A percentile compares a stretch with the other conserved stretches of the same genome.
These are phyloP conservation scores for Sporothrix phasma DNA, from an alignment of 2,329 filamentous ascomycete species.

Conservation along the genomic window DNA sequence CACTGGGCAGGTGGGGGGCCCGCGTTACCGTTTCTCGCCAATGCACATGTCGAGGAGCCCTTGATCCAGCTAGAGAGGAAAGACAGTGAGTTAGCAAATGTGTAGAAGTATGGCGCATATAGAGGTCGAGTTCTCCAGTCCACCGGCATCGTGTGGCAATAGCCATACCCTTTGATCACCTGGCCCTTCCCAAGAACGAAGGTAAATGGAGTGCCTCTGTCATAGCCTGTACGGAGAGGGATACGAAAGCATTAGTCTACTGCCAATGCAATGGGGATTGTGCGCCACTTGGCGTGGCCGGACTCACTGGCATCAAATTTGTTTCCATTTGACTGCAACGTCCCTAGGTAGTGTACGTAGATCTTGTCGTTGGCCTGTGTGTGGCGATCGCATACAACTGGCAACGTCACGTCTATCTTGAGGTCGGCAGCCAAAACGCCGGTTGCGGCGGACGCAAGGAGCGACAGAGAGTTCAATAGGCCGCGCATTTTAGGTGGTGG, in stretches of 20 bases:
- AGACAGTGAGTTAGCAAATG: slow-evolving; percentile 13
- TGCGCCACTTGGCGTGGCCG: not conserved
- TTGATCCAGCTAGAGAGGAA: slow-evolving; percentile 59
- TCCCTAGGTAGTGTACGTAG: slow-evolving; percentile 81
- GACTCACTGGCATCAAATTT: slow-evolving; percentile 69
- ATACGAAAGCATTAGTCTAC: not conserved
- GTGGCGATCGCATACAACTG: slow-evolving; percentile 71
- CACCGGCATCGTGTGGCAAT: not conserved
- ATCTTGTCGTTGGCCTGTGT: slow-evolving; percentile 67
- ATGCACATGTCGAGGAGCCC: slow-evolving; percentile 90
- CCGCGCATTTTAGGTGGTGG: slow-evolving; percentile 36
- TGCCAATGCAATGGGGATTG: not conserved
- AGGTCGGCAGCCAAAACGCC: slow-evolving; percentile 48
- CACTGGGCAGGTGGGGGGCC: no score
- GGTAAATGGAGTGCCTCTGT: slow-evolving; percentile 61
- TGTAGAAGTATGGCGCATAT: no score
- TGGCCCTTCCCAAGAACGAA: slow-evolving; percentile 72
- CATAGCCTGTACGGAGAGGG: slow-evolving; percentile 34
- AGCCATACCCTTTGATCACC: slow-evolving; percentile 74
- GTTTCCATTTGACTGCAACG: slow-evolving; percentile 59
- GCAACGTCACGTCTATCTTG: slow-evolving; percentile 65
- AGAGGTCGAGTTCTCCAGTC: not conserved
- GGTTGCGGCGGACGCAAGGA: slow-evolving; percentile 42
- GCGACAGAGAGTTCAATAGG: slow-evolving; percentile 37
- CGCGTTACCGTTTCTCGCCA: slow-evolving; percentile 68